phyloP scores from a whole-genome alignment of 2,329 filamentous ascomycete genomes.

The Decorospora gaudefroyi region DNA sequence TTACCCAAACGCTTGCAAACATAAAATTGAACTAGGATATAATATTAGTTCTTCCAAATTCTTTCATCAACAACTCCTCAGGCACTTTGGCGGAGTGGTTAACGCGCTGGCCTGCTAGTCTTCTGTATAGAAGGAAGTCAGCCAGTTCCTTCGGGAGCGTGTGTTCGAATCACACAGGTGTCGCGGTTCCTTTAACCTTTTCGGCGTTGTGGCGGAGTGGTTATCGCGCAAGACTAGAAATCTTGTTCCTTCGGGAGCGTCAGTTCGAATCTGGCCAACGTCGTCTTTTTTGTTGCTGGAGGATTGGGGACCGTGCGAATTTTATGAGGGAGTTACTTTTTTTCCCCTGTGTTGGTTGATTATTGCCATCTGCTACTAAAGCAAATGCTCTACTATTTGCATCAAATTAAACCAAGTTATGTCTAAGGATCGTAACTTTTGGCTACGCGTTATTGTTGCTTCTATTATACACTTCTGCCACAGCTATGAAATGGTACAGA shows the following conservation, averaged over 20 bases:
- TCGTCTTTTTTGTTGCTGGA: constrained; percentile 29
- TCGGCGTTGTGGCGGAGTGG: constrained; percentile 47
- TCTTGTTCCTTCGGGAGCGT: constrained; percentile 49
- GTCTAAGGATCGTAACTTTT: no score
- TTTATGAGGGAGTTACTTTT: not conserved
- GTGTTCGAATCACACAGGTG: constrained; percentile 40
- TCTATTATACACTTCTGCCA: not conserved
- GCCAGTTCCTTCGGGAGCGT: constrained; percentile 40
- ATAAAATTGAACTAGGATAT: no score
- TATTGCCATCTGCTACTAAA: no score
- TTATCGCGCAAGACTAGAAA: constrained; percentile 51
- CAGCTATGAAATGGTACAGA: constrained; percentile 51
- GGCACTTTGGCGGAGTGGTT: constrained; percentile 27
- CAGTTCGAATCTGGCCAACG: constrained; percentile 48
- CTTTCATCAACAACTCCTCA: constrained; percentile 5
- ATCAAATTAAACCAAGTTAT: no score
- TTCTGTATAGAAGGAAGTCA: constrained; percentile 16
- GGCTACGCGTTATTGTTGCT: no score
- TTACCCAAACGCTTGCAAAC: no score
- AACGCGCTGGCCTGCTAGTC: constrained; percentile 37
- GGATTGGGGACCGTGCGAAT: no score
- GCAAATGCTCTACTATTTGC: no score
- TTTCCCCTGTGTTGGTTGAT: no score
- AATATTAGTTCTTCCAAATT: not conserved
- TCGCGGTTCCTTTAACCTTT: constrained; percentile 14